Evolutionary conservation across 768 basidiomycete genomes (phyloP), one percentile per base, ranked within the genome.

Genomic region (Rhizopogon vinicolor): DNA sequence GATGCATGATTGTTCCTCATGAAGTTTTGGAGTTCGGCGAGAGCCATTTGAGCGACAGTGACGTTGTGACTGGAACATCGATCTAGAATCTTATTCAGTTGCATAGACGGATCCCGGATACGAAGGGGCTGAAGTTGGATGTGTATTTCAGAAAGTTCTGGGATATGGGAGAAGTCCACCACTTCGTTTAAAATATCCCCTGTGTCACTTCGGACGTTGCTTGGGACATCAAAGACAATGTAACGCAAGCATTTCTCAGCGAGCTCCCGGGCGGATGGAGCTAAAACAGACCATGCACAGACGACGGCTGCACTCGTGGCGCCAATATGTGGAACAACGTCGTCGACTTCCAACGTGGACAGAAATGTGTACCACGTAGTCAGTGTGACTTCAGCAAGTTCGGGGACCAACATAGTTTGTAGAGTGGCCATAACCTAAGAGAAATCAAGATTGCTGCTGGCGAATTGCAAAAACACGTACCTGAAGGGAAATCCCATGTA

Each of bases 401-500:
- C 87, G 0, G 81, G 79, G 10, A 91, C 78, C 35, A 75, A 78
- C 73, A 88, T 90, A 6, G 90, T 93, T 72, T 98, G 96, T 40
- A 99, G 80, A 16, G 89, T 93, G 0, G 96, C 93, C 90, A 98
- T 93, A 61, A 98, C 87, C 96, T 99, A 41, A 14, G 25, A 56
- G 48, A 22, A 9, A 60, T 62, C 1, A 61, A 56, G 29, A 57
- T 42, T 37, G 13, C 13, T 39, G 18, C 31, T 3, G 33, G 52
- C 33, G 35, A 8, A 54, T 18, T 19, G 48, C 22, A 22, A 40
- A 37, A 54, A 53, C 18, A 68, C 75, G 53, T 62, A 93, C 96
- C 84, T 98, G 96, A 18, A 93, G 92, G 4, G 92, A 86, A 52
- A 93, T 87, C 44, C 81, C 83, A 43, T 77, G 80, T 61, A 96